Evolutionary conservation across 2,329 filamentous ascomycete genomes (phyloP).

Genomic region (Penicillium verrucosum): DNA sequence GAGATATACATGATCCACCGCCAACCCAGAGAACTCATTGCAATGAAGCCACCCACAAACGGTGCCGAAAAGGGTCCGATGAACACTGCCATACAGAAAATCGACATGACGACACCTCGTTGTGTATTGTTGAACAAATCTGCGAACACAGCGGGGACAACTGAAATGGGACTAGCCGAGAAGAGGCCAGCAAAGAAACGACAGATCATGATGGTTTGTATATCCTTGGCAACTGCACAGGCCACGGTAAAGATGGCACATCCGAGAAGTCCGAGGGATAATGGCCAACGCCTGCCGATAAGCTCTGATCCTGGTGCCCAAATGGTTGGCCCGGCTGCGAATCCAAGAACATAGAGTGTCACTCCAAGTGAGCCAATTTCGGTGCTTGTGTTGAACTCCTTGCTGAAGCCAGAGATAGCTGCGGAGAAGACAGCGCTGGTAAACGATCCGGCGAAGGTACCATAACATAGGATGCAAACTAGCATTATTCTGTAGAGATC

Average conservation of each 20-base stretch:
- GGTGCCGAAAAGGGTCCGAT: slow-evolving; percentile 47
- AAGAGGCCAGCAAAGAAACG: slow-evolving; percentile 48
- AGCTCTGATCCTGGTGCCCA: slow-evolving; percentile 61
- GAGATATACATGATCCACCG: slow-evolving; percentile 51
- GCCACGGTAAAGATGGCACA: slow-evolving; percentile 44
- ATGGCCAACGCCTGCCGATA: slow-evolving; percentile 54
- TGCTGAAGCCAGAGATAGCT: slow-evolving; percentile 57
- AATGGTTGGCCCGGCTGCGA: slow-evolving; percentile 52
- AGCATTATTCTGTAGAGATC: not conserved
- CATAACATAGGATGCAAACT: slow-evolving; percentile 8
- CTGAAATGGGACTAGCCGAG: slow-evolving; percentile 41
- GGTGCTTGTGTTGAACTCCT: slow-evolving; percentile 46
- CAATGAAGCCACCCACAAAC: slow-evolving; percentile 51
- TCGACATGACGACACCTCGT: slow-evolving; percentile 42
- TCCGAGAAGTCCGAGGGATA: slow-evolving; percentile 39
- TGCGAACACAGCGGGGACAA: slow-evolving; percentile 43
- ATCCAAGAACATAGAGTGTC: slow-evolving; percentile 46
- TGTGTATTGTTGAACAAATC: slow-evolving; percentile 50
- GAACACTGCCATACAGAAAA: slow-evolving; percentile 49
- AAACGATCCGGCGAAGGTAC: slow-evolving; percentile 32
- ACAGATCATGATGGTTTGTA: slow-evolving; percentile 41
- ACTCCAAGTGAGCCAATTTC: slow-evolving; percentile 44
- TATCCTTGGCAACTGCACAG: slow-evolving; percentile 37
- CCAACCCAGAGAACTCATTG: slow-evolving; percentile 47
- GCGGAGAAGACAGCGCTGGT: slow-evolving; percentile 65